Percentiles rank a stretch among this genome's conserved stretches.
Conservation (phyloP, 495 filamentous ascomycete species). For the Aspergillus nanangensis region DNA sequence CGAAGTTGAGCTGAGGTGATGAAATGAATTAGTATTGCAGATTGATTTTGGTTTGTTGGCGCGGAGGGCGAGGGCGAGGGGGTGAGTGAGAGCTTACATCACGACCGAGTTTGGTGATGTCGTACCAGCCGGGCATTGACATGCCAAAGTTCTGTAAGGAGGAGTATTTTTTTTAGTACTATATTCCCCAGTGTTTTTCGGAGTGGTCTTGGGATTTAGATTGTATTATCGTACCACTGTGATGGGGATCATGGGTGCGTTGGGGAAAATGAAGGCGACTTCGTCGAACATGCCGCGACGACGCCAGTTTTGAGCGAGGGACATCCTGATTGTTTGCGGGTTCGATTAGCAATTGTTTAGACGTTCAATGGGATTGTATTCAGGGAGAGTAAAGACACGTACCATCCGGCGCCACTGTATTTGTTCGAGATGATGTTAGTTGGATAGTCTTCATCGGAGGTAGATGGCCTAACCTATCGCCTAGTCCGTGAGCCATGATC, state of each 20-base stretch:
- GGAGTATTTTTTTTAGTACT: constrained; percentile 22
- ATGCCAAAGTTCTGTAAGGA: constrained; percentile 81
- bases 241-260: constrained; percentile 87
- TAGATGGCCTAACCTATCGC: constrained; percentile 56
- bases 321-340: constrained; percentile 52
- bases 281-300: constrained; percentile 78
- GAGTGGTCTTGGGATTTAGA: not conserved
- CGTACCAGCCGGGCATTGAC: constrained; percentile 90
- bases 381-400: constrained; percentile 8
- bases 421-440: constrained; percentile 13
- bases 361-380: not conserved
- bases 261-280: constrained; percentile 88
- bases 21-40: not conserved
- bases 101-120: constrained; percentile 61
- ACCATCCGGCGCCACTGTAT: constrained; percentile 65
- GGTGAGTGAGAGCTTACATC: constrained; percentile 28
- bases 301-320: constrained; percentile 85
- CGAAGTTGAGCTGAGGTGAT: constrained; percentile 30
- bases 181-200: not conserved
- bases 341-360: constrained; percentile 1
- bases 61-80: not conserved
- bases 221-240: constrained; percentile 73
- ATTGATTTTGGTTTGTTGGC: not conserved
- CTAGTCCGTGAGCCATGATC: constrained; percentile 89
- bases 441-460: not conserved